phyloP scores from a whole-genome alignment of 2,329 filamentous ascomycete species.

The Leptoxyphium fumago region DNA sequence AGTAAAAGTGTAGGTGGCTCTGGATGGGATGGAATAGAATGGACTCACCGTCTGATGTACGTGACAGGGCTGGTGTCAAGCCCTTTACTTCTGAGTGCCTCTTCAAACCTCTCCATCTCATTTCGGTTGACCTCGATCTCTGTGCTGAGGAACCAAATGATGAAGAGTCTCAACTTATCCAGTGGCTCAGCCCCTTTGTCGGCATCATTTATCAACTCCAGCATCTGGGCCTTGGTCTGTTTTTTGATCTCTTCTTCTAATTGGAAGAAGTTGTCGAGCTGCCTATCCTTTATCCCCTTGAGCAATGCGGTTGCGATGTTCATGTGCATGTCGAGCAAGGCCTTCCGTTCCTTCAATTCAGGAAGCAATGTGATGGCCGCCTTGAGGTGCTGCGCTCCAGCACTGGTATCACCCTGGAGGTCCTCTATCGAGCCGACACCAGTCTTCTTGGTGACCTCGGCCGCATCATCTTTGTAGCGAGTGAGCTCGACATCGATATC shows the following conservation, averaged over 20 bases:
- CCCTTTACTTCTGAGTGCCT: conserved; percentile 62
- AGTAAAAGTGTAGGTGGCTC: not conserved
- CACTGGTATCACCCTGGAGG: conserved; percentile 73
- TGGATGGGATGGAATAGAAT: not conserved
- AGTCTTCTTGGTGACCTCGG: conserved; percentile 87
- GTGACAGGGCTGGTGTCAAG: conserved; percentile 63
- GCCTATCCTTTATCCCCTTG: conserved; percentile 81
- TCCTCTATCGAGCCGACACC: conserved; percentile 87
- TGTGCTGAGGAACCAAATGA: conserved; percentile 92
- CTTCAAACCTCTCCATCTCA: conserved; percentile 77
- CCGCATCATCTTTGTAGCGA: conserved; percentile 89
- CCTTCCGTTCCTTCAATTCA: conserved; percentile 82
- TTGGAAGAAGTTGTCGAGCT: conserved; percentile 92
- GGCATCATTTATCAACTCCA: conserved; percentile 69
- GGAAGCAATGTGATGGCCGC: conserved; percentile 87
- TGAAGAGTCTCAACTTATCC: conserved; percentile 85
- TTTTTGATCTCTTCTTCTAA: conserved; percentile 86
- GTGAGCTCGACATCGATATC: conserved; percentile 89
- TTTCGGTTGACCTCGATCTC: conserved; percentile 72
- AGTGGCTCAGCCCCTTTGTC: conserved; percentile 70
- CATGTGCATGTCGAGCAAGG: conserved; percentile 97
- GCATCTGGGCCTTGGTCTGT: conserved; percentile 74
- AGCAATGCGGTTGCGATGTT: conserved; percentile 74
- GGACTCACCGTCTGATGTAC: conserved; percentile 72
- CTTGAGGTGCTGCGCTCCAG: conserved; percentile 87